A percentile compares a stretch with the other conserved stretches of the same genome.
Conservation (phyloP, 129 eudicot species). For the Dittrichia graveolens region DNA sequence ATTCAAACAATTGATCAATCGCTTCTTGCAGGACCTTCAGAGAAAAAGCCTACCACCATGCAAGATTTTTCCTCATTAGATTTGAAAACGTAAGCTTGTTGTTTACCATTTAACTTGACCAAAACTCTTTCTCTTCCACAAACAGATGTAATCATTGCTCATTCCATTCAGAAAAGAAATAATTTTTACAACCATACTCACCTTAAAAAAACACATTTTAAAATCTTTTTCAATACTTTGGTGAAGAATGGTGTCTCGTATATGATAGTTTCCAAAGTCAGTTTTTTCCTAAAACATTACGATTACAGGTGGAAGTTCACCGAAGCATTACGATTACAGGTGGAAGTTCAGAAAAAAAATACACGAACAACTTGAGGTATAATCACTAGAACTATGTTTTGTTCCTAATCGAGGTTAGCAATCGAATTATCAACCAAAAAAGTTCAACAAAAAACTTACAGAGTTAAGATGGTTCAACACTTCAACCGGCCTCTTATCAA, state of each 20-base stretch:
- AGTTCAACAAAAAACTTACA: too few species aligned
- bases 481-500: too few species aligned
- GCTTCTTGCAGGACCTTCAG: conserved; percentile 63
- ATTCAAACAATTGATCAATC: conserved; percentile 1
- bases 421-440: too few species aligned
- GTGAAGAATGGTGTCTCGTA: too few species aligned
- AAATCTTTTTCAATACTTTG: background rate
- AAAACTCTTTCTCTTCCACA: background rate
- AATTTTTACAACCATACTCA: background rate
- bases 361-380: conserved; percentile 88
- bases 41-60: conserved; percentile 55
- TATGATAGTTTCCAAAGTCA: too few species aligned
- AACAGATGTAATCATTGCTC: background rate
- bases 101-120: conserved; percentile 1
- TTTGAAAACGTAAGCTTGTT: conserved; percentile 76
- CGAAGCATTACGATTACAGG: conserved; percentile 85
- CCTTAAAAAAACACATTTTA: background rate
- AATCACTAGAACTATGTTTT: too few species aligned
- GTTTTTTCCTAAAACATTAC: too few species aligned
- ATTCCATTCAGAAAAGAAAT: background rate
- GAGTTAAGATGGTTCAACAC: too few species aligned
- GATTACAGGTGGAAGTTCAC: too few species aligned
- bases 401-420: too few species aligned
- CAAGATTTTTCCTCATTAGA: conserved; percentile 70
- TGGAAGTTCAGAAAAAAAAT: conserved; percentile 91